A percentile compares a stretch with the other conserved stretches of the same genome.
Conservation (phyloP, 2,329 filamentous ascomycete species). For the Cercospora zeina region DNA sequence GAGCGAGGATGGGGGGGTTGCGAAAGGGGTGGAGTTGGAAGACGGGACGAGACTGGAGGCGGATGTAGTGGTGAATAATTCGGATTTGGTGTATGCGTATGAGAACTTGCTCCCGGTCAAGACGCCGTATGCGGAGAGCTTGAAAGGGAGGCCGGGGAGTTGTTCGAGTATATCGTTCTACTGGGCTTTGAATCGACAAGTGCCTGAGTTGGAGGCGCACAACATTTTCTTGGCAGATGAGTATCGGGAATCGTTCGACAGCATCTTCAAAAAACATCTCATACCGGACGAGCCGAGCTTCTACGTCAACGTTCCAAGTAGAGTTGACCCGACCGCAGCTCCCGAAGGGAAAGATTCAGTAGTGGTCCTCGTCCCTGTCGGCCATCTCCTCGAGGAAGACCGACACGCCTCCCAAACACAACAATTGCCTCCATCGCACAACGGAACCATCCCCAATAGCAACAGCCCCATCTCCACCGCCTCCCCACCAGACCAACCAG, state of each 20-base stretch:
- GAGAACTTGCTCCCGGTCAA: slow-evolving; percentile 62
- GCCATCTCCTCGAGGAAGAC: slow-evolving; percentile 57
- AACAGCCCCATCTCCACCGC: slow-evolving; percentile 27
- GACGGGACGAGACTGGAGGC: slow-evolving; percentile 61
- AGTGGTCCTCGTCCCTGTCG: slow-evolving; percentile 70
- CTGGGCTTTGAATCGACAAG: slow-evolving; percentile 63
- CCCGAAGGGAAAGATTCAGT: slow-evolving; percentile 65
- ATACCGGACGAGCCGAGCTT: slow-evolving; percentile 70
- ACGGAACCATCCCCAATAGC: slow-evolving; percentile 6
- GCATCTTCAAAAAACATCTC: slow-evolving; percentile 68
- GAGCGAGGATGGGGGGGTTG: slow-evolving; percentile 53
- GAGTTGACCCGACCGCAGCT: slow-evolving; percentile 67
- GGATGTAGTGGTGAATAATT: slow-evolving; percentile 69
- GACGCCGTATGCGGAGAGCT: slow-evolving; percentile 46
- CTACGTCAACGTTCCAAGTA: slow-evolving; percentile 74
- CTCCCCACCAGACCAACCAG: slow-evolving; percentile 34
- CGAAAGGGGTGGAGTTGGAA: slow-evolving; percentile 60
- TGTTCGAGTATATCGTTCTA: slow-evolving; percentile 77
- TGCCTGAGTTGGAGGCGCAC: slow-evolving; percentile 66
- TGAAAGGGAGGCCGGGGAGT: slow-evolving; percentile 57
- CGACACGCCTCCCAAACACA: slow-evolving; percentile 34
- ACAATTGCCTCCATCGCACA: background rate
- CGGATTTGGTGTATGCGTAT: slow-evolving; percentile 74
- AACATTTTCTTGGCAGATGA: slow-evolving; percentile 77
- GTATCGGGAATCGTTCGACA: slow-evolving; percentile 72